Evolutionary conservation across 2,329 filamentous ascomycete genomes (phyloP).

Genomic region (Neopestalotiopsis sp.): DNA sequence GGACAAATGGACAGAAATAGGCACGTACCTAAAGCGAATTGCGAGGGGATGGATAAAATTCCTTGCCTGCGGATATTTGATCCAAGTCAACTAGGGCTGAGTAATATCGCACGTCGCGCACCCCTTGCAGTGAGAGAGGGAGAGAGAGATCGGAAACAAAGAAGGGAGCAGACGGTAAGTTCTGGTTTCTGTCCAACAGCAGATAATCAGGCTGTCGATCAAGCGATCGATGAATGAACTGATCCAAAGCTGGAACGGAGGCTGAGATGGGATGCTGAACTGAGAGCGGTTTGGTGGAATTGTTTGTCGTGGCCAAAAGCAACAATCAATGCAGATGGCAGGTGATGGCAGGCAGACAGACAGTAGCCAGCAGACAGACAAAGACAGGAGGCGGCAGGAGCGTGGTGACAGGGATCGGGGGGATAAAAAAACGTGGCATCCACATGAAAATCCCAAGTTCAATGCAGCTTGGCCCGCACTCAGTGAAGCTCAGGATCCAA

Average conservation of each 20-base stretch:
- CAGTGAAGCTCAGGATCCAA: neutral
- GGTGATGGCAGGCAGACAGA: neutral
- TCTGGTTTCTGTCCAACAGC: neutral
- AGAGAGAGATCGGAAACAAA: no score
- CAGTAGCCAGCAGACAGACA: neutral
- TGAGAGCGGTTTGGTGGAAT: neutral
- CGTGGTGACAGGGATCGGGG: slow-evolving; percentile 8
- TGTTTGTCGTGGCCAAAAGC: neutral
- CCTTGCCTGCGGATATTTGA: neutral
- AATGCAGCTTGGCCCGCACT: neutral
- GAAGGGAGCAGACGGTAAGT: neutral
- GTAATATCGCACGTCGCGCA: neutral
- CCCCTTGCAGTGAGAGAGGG: neutral
- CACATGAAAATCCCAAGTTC: neutral
- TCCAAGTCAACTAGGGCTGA: neutral
- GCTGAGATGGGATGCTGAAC: neutral
- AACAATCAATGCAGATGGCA: neutral
- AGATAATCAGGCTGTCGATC: neutral
- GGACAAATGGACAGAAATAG: neutral
- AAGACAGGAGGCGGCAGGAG: neutral
- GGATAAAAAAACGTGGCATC: slow-evolving; percentile 11
- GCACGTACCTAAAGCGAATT: neutral
- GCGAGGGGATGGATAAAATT: neutral
- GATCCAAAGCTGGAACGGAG: neutral
- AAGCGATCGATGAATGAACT: neutral